Conservation (phyloP, 2,329 filamentous ascomycete species). For the Colletotrichum sp. region DNA sequence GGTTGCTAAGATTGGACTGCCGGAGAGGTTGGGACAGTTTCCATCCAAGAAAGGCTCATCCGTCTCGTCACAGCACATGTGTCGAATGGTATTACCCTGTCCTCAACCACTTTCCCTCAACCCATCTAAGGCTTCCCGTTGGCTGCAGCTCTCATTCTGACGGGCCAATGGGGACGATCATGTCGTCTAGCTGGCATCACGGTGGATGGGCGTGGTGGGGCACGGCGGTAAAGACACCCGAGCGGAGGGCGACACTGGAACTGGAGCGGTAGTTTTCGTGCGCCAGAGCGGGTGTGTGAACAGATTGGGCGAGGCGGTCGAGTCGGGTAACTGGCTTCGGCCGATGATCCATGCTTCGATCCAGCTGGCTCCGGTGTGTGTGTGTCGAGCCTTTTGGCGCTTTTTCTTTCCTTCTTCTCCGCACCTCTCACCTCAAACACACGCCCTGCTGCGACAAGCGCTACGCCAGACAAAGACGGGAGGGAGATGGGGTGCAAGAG, state of each 20-base stretch:
- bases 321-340: conserved; percentile 1
- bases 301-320: neutral
- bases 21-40: conserved; percentile 4
- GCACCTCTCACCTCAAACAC: neutral
- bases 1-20: neutral
- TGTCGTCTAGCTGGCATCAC: conserved; percentile 5
- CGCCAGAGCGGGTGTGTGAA: neutral
- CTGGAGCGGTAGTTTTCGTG: neutral
- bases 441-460: conserved; percentile 18
- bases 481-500: neutral
- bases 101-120: neutral
- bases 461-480: neutral
- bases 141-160: neutral
- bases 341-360: neutral
- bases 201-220: conserved; percentile 5
- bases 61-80: conserved; percentile 16
- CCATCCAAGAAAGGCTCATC: conserved; percentile 2
- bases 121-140: conserved; percentile 3
- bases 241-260: conserved; percentile 11
- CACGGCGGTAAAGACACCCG: conserved; percentile 20
- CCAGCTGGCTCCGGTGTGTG: neutral
- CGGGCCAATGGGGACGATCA: conserved; percentile 12
- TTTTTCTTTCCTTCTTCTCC: neutral
- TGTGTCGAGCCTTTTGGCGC: neutral
- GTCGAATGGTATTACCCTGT: conserved; percentile 9